Evolutionary conservation across 169 alveolate species (phyloP).

Genomic region (Plasmodium relictum): DNA sequence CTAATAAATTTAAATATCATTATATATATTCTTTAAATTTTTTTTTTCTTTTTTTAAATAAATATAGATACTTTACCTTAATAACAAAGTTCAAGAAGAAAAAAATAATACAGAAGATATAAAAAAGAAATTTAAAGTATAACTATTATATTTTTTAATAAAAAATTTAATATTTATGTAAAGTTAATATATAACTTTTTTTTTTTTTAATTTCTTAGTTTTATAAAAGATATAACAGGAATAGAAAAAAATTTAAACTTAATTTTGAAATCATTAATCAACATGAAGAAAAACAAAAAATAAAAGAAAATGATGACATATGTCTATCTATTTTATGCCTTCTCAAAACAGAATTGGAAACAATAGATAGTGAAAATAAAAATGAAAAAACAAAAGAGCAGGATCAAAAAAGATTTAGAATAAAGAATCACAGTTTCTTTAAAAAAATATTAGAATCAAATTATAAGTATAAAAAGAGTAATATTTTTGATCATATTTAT

Average conservation of each 20-base stretch:
- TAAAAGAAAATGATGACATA: conserved; percentile 29
- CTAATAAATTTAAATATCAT: background rate
- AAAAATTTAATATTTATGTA: too few species aligned
- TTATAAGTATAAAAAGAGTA: conserved; percentile 42
- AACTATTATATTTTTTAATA: background rate
- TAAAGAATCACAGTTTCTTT: conserved; percentile 34
- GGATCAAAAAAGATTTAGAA: conserved; percentile 9
- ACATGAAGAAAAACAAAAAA: background rate
- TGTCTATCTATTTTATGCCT: conserved; percentile 48
- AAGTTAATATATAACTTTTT: background rate
- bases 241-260: conserved; percentile 29
- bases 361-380: conserved; percentile 50
- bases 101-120: conserved; percentile 19
- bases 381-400: conserved; percentile 18
- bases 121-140: conserved; percentile 26
- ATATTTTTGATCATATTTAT: conserved; percentile 32
- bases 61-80: conserved; percentile 33
- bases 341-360: conserved; percentile 54
- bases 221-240: conserved; percentile 31
- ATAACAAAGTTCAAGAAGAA: conserved; percentile 68
- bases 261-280: conserved; percentile 8
- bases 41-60: background rate
- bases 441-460: conserved; percentile 32
- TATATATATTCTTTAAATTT: background rate
- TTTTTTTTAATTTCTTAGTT: conserved; percentile 11